Evolutionary conservation across 108 stramenopile species (phyloP).

Genomic region (Cyclotella sp.): DNA sequence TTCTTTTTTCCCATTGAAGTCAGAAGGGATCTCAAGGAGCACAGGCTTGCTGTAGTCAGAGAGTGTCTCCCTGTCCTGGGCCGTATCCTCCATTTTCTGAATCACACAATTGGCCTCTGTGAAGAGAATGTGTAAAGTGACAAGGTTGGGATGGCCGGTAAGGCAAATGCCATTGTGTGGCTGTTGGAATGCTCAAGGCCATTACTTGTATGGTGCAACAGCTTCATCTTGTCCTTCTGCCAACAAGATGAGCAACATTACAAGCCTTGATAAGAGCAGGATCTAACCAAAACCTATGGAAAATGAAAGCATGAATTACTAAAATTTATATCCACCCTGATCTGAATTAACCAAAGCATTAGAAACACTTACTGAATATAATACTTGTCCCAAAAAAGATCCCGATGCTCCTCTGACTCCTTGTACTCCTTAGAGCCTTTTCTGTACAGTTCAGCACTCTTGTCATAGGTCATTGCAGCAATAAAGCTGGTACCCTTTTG

Average conservation of each 20-base stretch:
- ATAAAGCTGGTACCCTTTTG: not conserved
- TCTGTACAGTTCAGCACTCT: too few relatives aligned
- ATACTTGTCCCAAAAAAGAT: not conserved
- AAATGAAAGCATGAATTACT: not conserved
- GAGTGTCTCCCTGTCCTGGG: not conserved
- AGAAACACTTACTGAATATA: not conserved
- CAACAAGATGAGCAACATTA: too few relatives aligned
- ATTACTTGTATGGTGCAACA: not conserved
- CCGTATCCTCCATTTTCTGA: conserved; percentile 8
- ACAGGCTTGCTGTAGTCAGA: conserved; percentile 6
- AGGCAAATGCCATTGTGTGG: conserved; percentile 16
- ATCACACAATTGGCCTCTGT: not conserved
- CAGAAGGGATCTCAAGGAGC: conserved; percentile 4
- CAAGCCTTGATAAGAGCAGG: conserved; percentile 1
- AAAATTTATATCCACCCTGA: not conserved
- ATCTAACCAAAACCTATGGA: conserved; percentile 4
- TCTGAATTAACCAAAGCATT: not conserved
- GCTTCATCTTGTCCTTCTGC: conserved; percentile 4
- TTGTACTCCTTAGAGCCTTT: not conserved
- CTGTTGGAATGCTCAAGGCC: conserved; percentile 7
- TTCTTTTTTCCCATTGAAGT: not conserved
- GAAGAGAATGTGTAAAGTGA: conserved; percentile 1
- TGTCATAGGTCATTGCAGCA: not conserved
- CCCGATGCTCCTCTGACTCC: not conserved
- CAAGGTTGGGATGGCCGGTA: conserved; percentile 25